phyloP scores from a whole-genome alignment of 495 filamentous ascomycete genomes.

The Thozetella sp. region DNA sequence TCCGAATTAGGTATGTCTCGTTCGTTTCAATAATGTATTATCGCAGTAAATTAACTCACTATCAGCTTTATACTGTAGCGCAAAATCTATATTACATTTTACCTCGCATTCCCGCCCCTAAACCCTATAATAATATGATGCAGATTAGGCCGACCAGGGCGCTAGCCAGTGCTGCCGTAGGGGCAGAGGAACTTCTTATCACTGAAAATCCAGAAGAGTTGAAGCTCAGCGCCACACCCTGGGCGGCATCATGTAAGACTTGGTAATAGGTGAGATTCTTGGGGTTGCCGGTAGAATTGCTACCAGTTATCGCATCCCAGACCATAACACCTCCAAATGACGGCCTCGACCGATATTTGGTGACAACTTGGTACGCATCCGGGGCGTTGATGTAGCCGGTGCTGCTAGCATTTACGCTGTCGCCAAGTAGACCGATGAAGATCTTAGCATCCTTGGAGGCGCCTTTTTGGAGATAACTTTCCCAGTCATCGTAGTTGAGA shows the following conservation, averaged over 20 bases:
- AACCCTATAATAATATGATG: background rate
- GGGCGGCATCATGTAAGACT: background rate
- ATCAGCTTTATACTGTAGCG: too few relatives aligned
- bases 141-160: background rate
- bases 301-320: background rate
- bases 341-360: background rate
- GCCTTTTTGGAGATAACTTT: background rate
- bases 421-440: background rate
- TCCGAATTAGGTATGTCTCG: too few relatives aligned
- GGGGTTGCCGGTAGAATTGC: background rate
- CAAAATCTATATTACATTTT: too few relatives aligned
- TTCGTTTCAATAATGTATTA: too few relatives aligned
- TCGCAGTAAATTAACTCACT: too few relatives aligned
- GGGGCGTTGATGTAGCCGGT: constrained; percentile 1
- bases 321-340: background rate
- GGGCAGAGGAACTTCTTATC: background rate
- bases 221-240: background rate
- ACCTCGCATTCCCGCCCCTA: background rate
- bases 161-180: background rate
- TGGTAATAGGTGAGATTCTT: constrained; percentile 1
- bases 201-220: background rate
- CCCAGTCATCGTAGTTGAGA: background rate
- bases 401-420: background rate
- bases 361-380: background rate
- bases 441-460: constrained; percentile 1